Evolutionary conservation across 768 basidiomycete species (phyloP).

Genomic region (Pisolithus marmoratus): DNA sequence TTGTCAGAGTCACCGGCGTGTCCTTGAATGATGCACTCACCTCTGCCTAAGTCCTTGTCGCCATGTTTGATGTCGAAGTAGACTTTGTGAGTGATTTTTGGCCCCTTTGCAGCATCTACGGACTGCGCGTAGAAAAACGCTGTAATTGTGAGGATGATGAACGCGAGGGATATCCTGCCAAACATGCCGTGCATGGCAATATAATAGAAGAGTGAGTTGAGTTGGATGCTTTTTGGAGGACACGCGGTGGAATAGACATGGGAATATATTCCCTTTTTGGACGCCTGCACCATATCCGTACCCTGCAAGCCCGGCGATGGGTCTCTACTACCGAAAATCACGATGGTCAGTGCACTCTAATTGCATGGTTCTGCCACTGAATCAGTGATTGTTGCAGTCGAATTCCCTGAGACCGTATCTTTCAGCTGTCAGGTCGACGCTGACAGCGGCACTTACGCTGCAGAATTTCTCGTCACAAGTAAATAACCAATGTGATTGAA

Average conservation of each 20-base stretch:
- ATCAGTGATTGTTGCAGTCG: constrained; percentile 48
- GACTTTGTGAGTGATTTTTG: constrained; percentile 87
- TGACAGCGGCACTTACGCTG: constrained; percentile 95
- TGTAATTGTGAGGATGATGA: constrained; percentile 57
- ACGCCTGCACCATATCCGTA: too few species aligned
- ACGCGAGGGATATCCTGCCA: constrained; percentile 53
- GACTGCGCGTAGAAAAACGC: constrained; percentile 68
- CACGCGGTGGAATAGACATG: too few species aligned
- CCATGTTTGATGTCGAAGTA: constrained; percentile 96
- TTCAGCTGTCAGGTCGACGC: constrained; percentile 88
- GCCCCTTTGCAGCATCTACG: constrained; percentile 79
- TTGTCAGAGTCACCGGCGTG: not conserved
- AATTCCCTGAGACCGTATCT: constrained; percentile 95
- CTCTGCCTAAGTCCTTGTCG: constrained; percentile 75
- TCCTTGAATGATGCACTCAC: constrained; percentile 36
- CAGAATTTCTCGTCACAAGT: constrained; percentile 99
- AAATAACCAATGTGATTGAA: constrained; percentile 9
- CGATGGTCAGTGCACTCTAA: too few species aligned
- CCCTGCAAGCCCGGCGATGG: too few species aligned
- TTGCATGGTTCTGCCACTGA: not conserved
- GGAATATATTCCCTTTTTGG: too few species aligned
- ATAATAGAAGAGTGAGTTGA: too few species aligned
- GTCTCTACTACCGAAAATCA: too few species aligned
- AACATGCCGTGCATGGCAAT: constrained; percentile 35
- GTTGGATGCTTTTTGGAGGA: too few species aligned